Conservation (phyloP, 345 rosid species). For the Ailanthus altissimus region DNA sequence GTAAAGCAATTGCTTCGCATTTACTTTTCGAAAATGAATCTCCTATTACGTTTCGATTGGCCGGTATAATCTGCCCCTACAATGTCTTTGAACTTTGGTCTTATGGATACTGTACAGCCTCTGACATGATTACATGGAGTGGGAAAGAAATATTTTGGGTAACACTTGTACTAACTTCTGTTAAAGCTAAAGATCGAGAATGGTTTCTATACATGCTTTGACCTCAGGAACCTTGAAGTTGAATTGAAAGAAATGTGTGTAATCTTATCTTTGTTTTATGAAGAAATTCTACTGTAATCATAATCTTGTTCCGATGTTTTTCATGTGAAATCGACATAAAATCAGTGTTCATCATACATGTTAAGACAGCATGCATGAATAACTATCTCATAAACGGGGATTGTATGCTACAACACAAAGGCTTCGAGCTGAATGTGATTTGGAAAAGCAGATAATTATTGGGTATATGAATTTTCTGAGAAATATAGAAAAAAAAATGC, state of each 20-base stretch:
- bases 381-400: not conserved
- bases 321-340: not conserved
- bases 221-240: not conserved
- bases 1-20: not conserved
- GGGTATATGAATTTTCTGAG: not conserved
- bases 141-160: constrained; percentile 6
- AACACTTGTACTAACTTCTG: constrained; percentile 10
- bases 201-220: not conserved
- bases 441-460: not conserved
- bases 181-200: not conserved
- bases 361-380: not conserved
- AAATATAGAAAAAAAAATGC: too few species aligned
- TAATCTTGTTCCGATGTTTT: not conserved
- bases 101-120: constrained; percentile 13
- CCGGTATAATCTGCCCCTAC: not conserved
- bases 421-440: too few species aligned
- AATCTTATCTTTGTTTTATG: not conserved
- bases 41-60: not conserved
- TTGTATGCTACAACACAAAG: too few species aligned
- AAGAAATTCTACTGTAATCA: not conserved
- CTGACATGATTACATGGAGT: constrained; percentile 11
- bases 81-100: not conserved
- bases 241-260: not conserved
- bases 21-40: not conserved
- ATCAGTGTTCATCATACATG: not conserved